Conservation (phyloP, 2,329 filamentous ascomycete species). For the Fusarium sp. region DNA sequence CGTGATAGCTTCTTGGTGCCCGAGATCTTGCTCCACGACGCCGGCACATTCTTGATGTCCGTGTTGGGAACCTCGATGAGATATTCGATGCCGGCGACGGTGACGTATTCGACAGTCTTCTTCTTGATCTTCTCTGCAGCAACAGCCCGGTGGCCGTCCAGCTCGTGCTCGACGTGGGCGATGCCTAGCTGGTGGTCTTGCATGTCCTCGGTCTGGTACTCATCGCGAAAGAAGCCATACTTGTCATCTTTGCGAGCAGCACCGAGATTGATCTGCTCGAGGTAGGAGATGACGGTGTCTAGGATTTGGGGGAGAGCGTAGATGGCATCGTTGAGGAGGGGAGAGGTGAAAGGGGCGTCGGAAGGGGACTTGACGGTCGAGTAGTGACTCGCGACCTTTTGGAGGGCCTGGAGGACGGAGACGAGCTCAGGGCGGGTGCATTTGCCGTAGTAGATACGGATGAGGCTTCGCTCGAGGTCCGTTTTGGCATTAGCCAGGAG, state of each 20-base stretch:
- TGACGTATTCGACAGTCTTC: conserved; percentile 76
- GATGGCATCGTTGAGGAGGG: conserved; percentile 74
- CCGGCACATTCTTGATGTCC: conserved; percentile 84
- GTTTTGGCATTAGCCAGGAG: conserved; percentile 75
- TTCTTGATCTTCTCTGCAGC: conserved; percentile 77
- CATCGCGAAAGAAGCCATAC: conserved; percentile 89
- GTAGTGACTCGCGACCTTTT: conserved; percentile 81
- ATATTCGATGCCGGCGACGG: conserved; percentile 90
- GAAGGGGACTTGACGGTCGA: conserved; percentile 67
- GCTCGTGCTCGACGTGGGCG: conserved; percentile 86
- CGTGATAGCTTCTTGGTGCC: conserved; percentile 91
- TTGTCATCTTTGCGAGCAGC: conserved; percentile 90
- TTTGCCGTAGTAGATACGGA: conserved; percentile 97
- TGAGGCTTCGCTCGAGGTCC: conserved; percentile 90
- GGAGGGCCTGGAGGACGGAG: conserved; percentile 82
- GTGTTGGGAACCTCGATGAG: conserved; percentile 89
- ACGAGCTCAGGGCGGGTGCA: conserved; percentile 90
- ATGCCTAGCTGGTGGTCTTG: conserved; percentile 89
- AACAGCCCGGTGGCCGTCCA: conserved; percentile 75
- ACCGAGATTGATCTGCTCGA: conserved; percentile 84
- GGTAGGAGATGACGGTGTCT: conserved; percentile 73
- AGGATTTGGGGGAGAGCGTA: conserved; percentile 78
- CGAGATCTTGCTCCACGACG: conserved; percentile 93
- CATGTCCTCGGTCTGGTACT: conserved; percentile 87
- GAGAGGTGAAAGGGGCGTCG: conserved; percentile 75